Conservation (phyloP, 140 eudicot genomes). For the Stevia rebaudiana region DNA sequence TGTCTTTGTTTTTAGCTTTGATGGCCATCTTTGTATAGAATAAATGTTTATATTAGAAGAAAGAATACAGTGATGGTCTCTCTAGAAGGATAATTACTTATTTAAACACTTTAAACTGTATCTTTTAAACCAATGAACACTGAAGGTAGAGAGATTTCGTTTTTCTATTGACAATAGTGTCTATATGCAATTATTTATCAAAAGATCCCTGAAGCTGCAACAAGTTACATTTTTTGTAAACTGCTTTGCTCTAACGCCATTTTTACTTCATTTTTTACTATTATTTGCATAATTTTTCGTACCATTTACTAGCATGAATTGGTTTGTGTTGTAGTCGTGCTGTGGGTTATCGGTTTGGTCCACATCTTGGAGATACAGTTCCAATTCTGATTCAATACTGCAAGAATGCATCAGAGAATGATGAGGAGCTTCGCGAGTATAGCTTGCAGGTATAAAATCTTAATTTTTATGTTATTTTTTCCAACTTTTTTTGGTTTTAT, state of each 20-base stretch:
- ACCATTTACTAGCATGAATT: not conserved
- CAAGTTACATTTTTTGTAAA: too few relatives aligned
- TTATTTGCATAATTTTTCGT: not conserved
- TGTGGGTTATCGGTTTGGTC: slow-evolving; percentile 99
- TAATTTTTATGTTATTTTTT: not conserved
- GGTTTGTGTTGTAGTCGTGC: slow-evolving; percentile 58
- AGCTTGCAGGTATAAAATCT: slow-evolving; percentile 76
- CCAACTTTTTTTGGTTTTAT: not conserved
- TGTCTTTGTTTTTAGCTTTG: not conserved
- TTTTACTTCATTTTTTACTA: too few relatives aligned
- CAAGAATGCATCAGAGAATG: slow-evolving; percentile 90
- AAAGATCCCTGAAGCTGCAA: too few relatives aligned
- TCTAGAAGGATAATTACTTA: slow-evolving; percentile 11
- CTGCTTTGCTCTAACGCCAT: too few relatives aligned
- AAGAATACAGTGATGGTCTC: not conserved
- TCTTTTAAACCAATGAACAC: not conserved
- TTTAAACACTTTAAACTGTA: not conserved
- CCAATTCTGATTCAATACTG: slow-evolving; percentile 80
- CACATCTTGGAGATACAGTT: slow-evolving; percentile 94
- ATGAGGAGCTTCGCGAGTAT: slow-evolving; percentile 98
- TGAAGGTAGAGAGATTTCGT: not conserved
- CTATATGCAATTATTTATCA: not conserved
- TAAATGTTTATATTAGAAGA: not conserved
- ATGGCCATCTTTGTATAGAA: not conserved
- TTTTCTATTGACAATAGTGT: not conserved